Evolutionary conservation across 371 early-diverging fungal species (phyloP), one percentile per base, ranked within the genome.

Genomic region (Rhizopus delemar): DNA sequence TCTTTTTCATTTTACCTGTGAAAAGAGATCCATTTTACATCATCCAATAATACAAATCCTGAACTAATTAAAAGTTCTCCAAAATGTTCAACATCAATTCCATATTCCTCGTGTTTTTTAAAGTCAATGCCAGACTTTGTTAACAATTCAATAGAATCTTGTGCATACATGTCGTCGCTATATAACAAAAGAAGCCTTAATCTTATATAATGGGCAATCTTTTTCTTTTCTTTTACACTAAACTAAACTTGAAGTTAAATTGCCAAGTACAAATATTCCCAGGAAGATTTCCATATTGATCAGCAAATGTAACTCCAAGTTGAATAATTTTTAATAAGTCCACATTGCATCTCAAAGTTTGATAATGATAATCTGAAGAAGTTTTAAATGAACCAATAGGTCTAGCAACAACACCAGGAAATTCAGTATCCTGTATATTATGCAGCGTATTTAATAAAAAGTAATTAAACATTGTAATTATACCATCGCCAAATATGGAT

Each of bases 291-390:
- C 99, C 99, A 33, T 93, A 66, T 67, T 89, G 90, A 77, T 99
- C 96, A 45, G 94, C 89, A 71, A 99, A 92, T 1, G 99, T 97
- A 28, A 99, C 88, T 41, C 99, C 99, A 36, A 99, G 85, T 73
- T 99, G 99, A 66, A 99, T 99, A 59, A 99, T 91, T 71, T 93
- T 97, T 50, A 99, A 85, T 46, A 99, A 80, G 76, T 99, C 98
- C 15, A 99, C 99, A 67, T 99, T 99, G 76, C 98, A 97, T 64
- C 99, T 83, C 56, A 99, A 71, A 15, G 98, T 96, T 70, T 99
- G 99, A 74, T 98, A 99, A 71, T 95, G 95, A 69, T 95, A 97
- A 76, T 98, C 97, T 4, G 95, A 87, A n/a, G 93, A 89, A 5
- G 95, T 93, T 55, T 82, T 83, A 68, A 99, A 99, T 63, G 84